Evolutionary conservation across 129 eudicot genomes (phyloP), one percentile per base, ranked within the genome.

Genomic region (Kitagawia praeruptora): DNA sequence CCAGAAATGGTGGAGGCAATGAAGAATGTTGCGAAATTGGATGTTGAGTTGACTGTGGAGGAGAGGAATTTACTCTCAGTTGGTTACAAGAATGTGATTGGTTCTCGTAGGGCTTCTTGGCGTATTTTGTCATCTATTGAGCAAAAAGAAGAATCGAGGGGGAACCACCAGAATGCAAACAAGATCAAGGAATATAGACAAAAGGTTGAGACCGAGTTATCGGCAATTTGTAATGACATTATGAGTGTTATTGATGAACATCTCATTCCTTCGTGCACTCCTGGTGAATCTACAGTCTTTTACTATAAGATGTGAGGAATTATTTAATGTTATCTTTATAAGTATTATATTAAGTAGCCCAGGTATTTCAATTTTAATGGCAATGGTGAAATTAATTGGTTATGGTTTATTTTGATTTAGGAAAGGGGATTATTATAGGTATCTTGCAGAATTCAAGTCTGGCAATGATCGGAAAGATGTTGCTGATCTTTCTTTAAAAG

Each of bases 1-100:
- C 31, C 80, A 89, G 93, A 89, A 80, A 89, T 89, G 93, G 93
- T 89, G 81, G 93, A 87, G 70, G 85, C 93, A 53, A 89, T 89
- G 93, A 89, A 81, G 82, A 85, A 89, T 61, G 83, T 89, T 74
- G 93, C 93, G 8, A 85, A 81, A 66, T 15, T 87, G 69, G 93
- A 87, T 41, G 87, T 81, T 75, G 93, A 89, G 58, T 80, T 89
- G 84, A 89, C 86, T 11, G 87, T 89, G 70, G 93, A 89, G 75
- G 93, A 89, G 82, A 85, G 93, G 78, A 89, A 89, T 81, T 83
- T 89, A 80, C 85, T 87, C 15, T 89, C 93, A 27, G 93, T 89
- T 38, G 91, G 91, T 42, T 89, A 87, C 85, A 89, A 89, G 83
- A 89, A 89, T 34, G 93, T 89, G 78, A 84, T 89, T 15, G 93